Percentiles rank a stretch among this genome's conserved stretches.
phyloP scores from a whole-genome alignment of 768 basidiomycete genomes.

The Asterophora parasitica region DNA sequence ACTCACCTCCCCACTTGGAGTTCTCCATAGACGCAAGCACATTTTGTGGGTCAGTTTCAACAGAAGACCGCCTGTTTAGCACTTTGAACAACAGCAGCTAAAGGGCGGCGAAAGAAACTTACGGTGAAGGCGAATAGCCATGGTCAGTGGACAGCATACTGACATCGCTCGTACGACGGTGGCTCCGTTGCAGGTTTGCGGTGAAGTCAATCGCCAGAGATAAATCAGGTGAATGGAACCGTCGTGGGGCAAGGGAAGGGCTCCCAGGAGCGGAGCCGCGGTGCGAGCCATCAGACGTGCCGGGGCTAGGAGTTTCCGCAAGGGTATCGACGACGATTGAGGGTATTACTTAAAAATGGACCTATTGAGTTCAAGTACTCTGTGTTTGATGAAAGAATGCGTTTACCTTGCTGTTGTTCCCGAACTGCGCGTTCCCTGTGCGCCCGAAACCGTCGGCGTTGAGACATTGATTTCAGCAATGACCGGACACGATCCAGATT shows the following conservation, averaged over 20 bases:
- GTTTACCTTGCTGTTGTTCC: constrained; percentile 36
- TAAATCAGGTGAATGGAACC: constrained; percentile 39
- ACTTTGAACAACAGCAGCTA: neutral
- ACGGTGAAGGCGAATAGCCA: constrained; percentile 41
- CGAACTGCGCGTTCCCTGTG: constrained; percentile 38
- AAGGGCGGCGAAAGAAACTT: neutral
- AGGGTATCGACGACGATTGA: constrained; percentile 64
- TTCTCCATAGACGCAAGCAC: constrained; percentile 56
- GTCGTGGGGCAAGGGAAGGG: constrained; percentile 31
- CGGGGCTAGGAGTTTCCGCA: constrained; percentile 44
- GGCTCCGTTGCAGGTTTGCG: constrained; percentile 50
- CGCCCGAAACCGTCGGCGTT: constrained; percentile 63
- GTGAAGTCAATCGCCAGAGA: constrained; percentile 41
- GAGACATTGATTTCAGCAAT: constrained; percentile 68
- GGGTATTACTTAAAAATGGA: constrained; percentile 49
- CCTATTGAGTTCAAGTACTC: constrained; percentile 1
- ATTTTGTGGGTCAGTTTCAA: constrained; percentile 41
- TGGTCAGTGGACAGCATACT: constrained; percentile 56
- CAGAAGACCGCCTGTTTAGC: constrained; percentile 30
- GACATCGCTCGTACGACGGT: constrained; percentile 51
- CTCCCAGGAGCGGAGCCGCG: constrained; percentile 26
- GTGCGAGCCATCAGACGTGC: constrained; percentile 26
- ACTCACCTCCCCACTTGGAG: constrained; percentile 70
- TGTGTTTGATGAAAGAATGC: constrained; percentile 4
- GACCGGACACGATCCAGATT: constrained; percentile 83